A percentile compares a stretch with the other conserved stretches of the same genome.
These are phyloP conservation scores for Leccinum griseonigrum DNA, from an alignment of 1,284 basidiomycete species.

Conservation along the genomic window DNA sequence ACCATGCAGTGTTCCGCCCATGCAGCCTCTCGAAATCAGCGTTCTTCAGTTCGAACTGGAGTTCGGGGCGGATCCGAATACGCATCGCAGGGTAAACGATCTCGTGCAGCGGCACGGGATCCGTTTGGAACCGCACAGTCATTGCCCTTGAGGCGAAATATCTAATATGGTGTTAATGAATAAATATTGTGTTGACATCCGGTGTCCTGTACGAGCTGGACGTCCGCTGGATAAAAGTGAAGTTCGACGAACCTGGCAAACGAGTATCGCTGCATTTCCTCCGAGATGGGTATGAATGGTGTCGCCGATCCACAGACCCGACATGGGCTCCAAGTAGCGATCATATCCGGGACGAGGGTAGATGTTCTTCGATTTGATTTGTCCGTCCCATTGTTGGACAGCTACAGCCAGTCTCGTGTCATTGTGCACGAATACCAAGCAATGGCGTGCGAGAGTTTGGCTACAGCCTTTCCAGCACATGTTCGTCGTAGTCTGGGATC, in stretches of 20 bases:
- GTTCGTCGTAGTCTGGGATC: no score
- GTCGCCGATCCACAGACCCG: conserved; percentile 79
- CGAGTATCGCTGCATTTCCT: conserved; percentile 93
- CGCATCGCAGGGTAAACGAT: conserved; percentile 88
- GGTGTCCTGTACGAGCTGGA: conserved; percentile 77
- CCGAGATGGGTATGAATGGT: conserved; percentile 86
- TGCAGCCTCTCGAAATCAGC: conserved; percentile 80
- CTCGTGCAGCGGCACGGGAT: conserved; percentile 82
- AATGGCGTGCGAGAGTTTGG: no score
- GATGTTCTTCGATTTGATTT: conserved; percentile 57
- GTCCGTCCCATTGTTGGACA: conserved; percentile 83
- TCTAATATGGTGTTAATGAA: conserved; percentile 75
- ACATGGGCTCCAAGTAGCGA: conserved; percentile 94
- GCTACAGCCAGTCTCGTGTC: conserved; percentile 81
- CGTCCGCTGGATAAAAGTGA: conserved; percentile 87
- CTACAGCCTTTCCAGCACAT: no score
- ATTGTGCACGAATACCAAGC: conserved; percentile 79
- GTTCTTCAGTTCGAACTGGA: conserved; percentile 87
- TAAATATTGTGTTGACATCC: conserved; percentile 89
- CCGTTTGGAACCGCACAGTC: conserved; percentile 90
- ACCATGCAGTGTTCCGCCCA: conserved; percentile 70
- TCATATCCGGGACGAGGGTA: conserved; percentile 63
- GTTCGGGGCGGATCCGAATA: conserved; percentile 82
- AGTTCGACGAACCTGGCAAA: conserved; percentile 93
- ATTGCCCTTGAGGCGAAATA: conserved; percentile 85